Base-by-base conservation (phyloP, 306 rosid genomes). In the Sesbania bispinosa region DNA sequence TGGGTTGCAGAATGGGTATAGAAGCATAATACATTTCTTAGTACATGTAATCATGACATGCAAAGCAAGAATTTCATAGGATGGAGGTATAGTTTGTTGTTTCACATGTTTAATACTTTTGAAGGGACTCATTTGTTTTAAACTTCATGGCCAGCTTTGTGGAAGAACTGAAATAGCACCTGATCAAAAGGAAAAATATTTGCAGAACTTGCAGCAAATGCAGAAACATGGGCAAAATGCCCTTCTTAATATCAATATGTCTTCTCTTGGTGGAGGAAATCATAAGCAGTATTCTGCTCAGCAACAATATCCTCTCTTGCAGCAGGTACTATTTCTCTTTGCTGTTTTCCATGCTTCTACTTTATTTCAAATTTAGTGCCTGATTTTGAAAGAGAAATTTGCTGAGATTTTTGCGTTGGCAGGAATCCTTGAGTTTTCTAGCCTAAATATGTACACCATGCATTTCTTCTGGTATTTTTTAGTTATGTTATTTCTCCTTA, bases 101-200 rank as follows among this genome's bases (percentile, higher is more conserved):
- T 53, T 21, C 62, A n/a, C 52, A 61, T 19, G 19, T 61, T 36
- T 64, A 14, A 24, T 76, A 67, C n/a, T 15, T 10, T 76, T 75
- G 23, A 27, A 58, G 57, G 59, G 50, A 57, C 41, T 82, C 61
- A 15, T 61, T 82, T 26, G 54, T 71, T 60, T 79, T 39, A 29
- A 26, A 67, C 67, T 77, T 78, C 82, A 83, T 89, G 94, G 92
- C 2, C 89, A 87, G 70, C 79, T 88, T 84, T 97, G 97, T 62
- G 94, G 86, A 79, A 94, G 98, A 86, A 85, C 97, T 80, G 98
- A 94, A 86, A 84, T 90, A 52, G 90, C 96, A 59, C 98, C 98
- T 18, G 98, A 94, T 85, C 96, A 86, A 76, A 85, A 96, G 79
- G 98, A 94, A 83, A 94, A 94, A 46, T 94, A 83, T 87, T 77